Conservation (phyloP, 106 monocot species). For the Platanthera guangdongensis region DNA sequence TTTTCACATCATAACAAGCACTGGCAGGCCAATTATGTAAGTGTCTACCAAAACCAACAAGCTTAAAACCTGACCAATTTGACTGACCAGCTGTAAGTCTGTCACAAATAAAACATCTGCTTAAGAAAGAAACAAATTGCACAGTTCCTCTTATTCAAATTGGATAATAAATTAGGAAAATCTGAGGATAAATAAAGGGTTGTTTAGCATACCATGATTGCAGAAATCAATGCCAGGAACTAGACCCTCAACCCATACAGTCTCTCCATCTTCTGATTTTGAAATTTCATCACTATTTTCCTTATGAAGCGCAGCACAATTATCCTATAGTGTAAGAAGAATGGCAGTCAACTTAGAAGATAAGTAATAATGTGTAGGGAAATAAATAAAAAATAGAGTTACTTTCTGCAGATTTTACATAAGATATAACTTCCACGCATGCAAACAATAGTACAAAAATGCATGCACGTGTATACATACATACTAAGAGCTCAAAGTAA, state of each 20-base stretch:
- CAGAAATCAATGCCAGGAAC: slow-evolving; percentile 97
- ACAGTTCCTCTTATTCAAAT: background rate
- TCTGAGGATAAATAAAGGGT: background rate
- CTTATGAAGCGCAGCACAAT: slow-evolving; percentile 13
- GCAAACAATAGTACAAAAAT: background rate
- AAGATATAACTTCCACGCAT: background rate
- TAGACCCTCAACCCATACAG: slow-evolving; percentile 90
- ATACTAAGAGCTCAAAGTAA: background rate
- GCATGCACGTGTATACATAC: background rate
- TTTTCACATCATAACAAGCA: background rate
- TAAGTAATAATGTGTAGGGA: background rate
- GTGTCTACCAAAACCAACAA: background rate
- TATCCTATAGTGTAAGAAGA: slow-evolving; percentile 16
- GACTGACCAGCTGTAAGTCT: background rate
- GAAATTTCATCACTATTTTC: slow-evolving; percentile 20
- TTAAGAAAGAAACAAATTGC: background rate
- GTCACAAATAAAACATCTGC: background rate
- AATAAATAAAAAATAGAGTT: background rate
- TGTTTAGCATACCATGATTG: slow-evolving; percentile 64
- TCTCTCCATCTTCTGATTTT: slow-evolving; percentile 27
- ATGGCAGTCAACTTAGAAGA: background rate
- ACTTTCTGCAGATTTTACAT: background rate
- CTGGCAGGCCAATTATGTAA: background rate
- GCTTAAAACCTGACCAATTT: background rate
- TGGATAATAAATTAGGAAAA: background rate